A percentile compares a stretch with the other conserved stretches of the same genome.
Conservation (phyloP, 305 asterid species). For the Withania somnifera region DNA sequence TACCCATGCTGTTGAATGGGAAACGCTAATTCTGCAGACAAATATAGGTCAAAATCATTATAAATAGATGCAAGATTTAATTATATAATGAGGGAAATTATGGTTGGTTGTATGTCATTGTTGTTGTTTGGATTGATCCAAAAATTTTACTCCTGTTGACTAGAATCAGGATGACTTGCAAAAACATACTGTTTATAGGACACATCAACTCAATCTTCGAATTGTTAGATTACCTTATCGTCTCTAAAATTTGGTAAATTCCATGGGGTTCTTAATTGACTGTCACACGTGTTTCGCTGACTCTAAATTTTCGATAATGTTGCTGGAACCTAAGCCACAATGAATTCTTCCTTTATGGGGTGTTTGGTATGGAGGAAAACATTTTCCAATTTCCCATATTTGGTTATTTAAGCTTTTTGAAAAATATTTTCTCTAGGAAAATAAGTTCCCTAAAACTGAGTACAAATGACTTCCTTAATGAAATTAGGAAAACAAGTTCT, state of each 20-base stretch:
- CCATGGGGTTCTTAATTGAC: neutral
- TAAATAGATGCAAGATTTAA: neutral
- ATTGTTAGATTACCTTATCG: neutral
- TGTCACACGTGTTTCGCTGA: neutral
- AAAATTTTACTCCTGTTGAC: neutral
- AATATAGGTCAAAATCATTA: neutral
- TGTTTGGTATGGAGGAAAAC: neutral
- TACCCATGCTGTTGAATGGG: neutral
- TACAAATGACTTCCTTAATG: neutral
- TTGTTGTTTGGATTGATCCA: neutral
- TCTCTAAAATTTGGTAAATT: neutral
- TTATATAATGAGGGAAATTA: neutral
- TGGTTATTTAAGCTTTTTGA: neutral
- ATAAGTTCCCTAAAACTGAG: neutral
- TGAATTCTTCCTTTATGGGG: neutral
- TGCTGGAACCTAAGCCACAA: neutral
- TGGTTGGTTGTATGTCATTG: neutral
- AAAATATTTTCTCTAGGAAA: neutral
- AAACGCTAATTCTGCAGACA: neutral
- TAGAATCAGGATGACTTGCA: neutral
- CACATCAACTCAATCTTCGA: neutral
- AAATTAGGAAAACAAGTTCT: neutral
- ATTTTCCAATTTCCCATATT: neutral
- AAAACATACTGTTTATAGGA: neutral
- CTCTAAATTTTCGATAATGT: neutral